These are phyloP conservation scores for Pleurotus djamor DNA, from an alignment of 768 basidiomycete genomes.

Conservation along the genomic window DNA sequence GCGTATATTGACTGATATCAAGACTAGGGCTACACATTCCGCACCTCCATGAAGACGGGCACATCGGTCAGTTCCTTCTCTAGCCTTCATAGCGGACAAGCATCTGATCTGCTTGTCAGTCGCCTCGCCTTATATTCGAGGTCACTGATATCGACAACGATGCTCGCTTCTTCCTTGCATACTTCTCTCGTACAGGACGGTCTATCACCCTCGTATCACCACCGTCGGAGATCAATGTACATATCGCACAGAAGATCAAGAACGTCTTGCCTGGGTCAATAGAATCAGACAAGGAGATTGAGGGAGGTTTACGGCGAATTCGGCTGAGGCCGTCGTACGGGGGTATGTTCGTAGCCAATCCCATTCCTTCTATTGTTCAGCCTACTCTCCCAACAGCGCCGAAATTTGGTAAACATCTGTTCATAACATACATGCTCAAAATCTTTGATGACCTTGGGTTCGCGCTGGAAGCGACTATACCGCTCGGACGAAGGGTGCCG, in stretches of 20 bases:
- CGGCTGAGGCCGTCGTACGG: slow-evolving; percentile 46
- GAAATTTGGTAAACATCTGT: slow-evolving; percentile 48
- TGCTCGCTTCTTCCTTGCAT: slow-evolving; percentile 63
- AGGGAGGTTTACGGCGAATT: slow-evolving; percentile 52
- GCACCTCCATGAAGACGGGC: slow-evolving; percentile 58
- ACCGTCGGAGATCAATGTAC: slow-evolving; percentile 37
- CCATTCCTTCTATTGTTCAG: neutral
- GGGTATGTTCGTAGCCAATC: slow-evolving; percentile 16
- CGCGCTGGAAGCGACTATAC: slow-evolving; percentile 65
- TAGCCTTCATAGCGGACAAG: neutral
- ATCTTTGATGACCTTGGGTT: slow-evolving; percentile 56
- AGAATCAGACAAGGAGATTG: slow-evolving; percentile 35
- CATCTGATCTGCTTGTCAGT: neutral
- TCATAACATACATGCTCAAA: slow-evolving; percentile 62
- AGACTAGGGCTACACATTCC: slow-evolving; percentile 68
- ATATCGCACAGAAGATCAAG: slow-evolving; percentile 36
- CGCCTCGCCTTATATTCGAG: slow-evolving; percentile 8
- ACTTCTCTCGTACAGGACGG: slow-evolving; percentile 59
- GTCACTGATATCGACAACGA: slow-evolving; percentile 38
- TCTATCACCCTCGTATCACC: slow-evolving; percentile 48
- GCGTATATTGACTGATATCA: slow-evolving; percentile 10
- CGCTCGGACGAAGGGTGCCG: slow-evolving; percentile 47
- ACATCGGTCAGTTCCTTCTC: slow-evolving; percentile 39
- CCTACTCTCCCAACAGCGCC: slow-evolving; percentile 8
- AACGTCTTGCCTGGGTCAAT: slow-evolving; percentile 32